Conservation (phyloP, 345 rosid species). For the Salix arbutifolia region DNA sequence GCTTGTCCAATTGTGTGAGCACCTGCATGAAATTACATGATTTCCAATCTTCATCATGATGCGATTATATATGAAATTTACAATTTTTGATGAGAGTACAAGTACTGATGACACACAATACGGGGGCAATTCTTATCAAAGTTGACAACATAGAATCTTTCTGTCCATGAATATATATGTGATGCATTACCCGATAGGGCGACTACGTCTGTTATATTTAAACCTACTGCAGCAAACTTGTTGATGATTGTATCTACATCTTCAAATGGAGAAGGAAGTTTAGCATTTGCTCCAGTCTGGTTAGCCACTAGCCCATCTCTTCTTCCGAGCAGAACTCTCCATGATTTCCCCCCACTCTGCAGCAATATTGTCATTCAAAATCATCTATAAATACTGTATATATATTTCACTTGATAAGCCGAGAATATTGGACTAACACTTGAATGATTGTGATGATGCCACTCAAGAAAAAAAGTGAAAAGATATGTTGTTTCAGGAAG, state of each 20-base stretch:
- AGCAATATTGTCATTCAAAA: not conserved
- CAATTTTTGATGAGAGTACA: not conserved
- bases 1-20: slow-evolving; percentile 27
- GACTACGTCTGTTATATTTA: slow-evolving; percentile 56
- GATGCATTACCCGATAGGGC: slow-evolving; percentile 43
- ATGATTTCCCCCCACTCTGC: slow-evolving; percentile 77
- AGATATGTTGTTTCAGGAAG: not conserved
- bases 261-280: slow-evolving; percentile 70
- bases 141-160: too few relatives aligned
- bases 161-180: too few relatives aligned
- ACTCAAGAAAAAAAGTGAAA: not conserved
- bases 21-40: slow-evolving; percentile 5
- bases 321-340: slow-evolving; percentile 72
- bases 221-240: slow-evolving; percentile 54
- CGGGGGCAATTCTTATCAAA: too few relatives aligned
- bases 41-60: not conserved
- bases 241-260: slow-evolving; percentile 34
- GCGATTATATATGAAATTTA: not conserved
- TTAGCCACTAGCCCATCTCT: slow-evolving; percentile 68
- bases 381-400: not conserved
- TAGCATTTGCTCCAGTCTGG: slow-evolving; percentile 42
- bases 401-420: not conserved
- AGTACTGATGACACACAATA: not conserved
- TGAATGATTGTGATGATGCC: not conserved
- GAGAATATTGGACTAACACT: not conserved